These are phyloP conservation scores for Rhodotorula mucilaginosa DNA, from an alignment of 1,284 basidiomycete genomes.

Conservation along the genomic window DNA sequence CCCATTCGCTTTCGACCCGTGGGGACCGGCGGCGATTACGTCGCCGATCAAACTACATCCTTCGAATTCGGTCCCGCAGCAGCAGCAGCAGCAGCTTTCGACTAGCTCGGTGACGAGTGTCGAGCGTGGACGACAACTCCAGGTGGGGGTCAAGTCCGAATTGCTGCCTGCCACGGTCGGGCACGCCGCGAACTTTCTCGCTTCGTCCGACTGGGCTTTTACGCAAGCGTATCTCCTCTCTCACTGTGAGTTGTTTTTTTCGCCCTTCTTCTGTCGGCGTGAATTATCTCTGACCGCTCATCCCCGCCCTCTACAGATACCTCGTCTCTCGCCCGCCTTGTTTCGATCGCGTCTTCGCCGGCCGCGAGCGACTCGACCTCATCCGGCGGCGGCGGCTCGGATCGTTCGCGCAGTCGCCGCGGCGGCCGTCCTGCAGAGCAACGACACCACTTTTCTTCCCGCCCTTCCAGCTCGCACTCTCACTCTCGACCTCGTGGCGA, in stretches of 20 bases:
- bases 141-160: neutral
- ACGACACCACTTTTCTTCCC: neutral
- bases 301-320: slow-evolving; percentile 7
- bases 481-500: neutral
- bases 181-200: slow-evolving; percentile 17
- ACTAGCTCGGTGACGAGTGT: too few species aligned
- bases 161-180: slow-evolving; percentile 8
- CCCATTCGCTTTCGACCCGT: neutral
- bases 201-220: slow-evolving; percentile 25
- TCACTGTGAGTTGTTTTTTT: slow-evolving; percentile 4
- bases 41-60: too few species aligned
- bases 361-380: neutral
- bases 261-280: accelerated
- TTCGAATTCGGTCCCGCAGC: neutral
- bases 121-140: neutral
- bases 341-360: slow-evolving; percentile 22
- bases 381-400: neutral
- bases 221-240: slow-evolving; percentile 21
- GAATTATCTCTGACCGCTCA: too few species aligned
- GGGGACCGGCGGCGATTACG: too few species aligned
- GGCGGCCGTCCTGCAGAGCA: neutral
- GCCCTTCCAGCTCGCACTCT: neutral
- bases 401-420: neutral
- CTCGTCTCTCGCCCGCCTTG: slow-evolving; percentile 22
- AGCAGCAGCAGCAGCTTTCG: neutral